Conservation (phyloP, 441 rosid species). For the Populus tomentosa region DNA sequence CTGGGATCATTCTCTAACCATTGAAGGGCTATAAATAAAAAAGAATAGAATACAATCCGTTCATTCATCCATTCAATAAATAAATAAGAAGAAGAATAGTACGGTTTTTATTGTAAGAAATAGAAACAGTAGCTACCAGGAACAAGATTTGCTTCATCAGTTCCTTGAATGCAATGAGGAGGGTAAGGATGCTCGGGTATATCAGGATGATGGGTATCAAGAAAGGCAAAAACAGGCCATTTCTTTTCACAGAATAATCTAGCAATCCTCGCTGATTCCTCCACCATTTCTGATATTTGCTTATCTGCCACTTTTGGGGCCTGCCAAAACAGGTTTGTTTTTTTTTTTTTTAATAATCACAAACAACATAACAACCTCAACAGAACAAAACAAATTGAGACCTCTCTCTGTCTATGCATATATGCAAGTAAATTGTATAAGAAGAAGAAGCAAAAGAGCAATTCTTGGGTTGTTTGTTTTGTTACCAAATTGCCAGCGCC, state of each 20-base stretch:
- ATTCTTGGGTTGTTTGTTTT: not conserved
- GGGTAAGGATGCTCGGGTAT: conserved; percentile 80
- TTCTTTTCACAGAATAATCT: conserved; percentile 52
- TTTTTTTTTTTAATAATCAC: too few species aligned
- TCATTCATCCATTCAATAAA: not conserved
- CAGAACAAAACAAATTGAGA: conserved; percentile 1
- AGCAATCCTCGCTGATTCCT: conserved; percentile 61
- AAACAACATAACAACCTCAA: not conserved
- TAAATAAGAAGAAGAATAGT: not conserved
- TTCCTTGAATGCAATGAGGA: conserved; percentile 78
- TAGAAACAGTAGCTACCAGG: conserved; percentile 41
- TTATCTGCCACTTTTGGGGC: conserved; percentile 62
- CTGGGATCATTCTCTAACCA: conserved; percentile 66
- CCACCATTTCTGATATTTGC: conserved; percentile 71
- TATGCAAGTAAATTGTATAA: not conserved
- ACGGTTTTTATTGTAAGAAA: not conserved
- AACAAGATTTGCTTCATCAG: conserved; percentile 69
- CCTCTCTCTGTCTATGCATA: not conserved
- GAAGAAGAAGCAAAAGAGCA: not conserved
- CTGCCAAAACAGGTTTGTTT: conserved; percentile 29
- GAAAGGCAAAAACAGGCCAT: conserved; percentile 84
- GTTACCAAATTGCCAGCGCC: conserved; percentile 83
- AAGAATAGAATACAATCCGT: too few species aligned
- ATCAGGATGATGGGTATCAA: conserved; percentile 81
- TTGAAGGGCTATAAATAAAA: conserved; percentile 38